These are phyloP conservation scores for Tylopilus sp. DNA, from an alignment of 1,284 basidiomycete species.

Conservation along the genomic window DNA sequence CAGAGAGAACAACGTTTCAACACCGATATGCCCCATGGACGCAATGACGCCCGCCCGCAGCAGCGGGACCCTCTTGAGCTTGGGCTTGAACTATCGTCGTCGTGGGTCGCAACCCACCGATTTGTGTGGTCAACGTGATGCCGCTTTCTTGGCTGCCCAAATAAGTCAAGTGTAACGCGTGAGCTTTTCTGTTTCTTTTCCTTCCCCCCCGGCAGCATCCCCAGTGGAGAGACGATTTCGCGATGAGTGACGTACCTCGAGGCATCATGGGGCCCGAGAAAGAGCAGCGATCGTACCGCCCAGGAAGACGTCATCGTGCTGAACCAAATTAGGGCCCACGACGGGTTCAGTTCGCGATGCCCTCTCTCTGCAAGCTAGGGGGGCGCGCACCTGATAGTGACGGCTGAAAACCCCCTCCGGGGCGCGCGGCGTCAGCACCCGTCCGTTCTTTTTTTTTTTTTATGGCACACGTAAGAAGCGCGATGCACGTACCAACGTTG, in stretches of 20 bases:
- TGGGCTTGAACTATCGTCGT: not conserved
- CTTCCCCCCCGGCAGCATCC: too few species aligned
- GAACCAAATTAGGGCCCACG: not conserved
- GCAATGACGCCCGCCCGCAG: not conserved
- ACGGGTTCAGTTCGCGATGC: too few species aligned
- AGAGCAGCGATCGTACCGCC: constrained; percentile 13
- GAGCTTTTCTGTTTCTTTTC: not conserved
- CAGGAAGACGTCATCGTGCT: constrained; percentile 14
- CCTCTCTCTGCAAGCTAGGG: too few species aligned
- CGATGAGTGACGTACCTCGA: constrained; percentile 13
- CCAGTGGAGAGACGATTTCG: too few species aligned
- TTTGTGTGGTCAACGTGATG: constrained; percentile 14
- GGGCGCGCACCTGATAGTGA: not conserved
- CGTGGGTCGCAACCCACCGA: constrained; percentile 3
- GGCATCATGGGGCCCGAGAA: not conserved
- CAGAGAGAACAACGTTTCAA: not conserved
- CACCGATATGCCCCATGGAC: not conserved
- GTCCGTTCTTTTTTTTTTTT: too few species aligned
- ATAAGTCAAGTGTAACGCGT: not conserved
- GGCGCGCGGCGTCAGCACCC: too few species aligned
- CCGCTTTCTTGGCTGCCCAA: constrained; percentile 2
- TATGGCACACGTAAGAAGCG: not conserved
- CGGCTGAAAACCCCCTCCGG: too few species aligned
- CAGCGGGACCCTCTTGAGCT: not conserved
- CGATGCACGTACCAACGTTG: not conserved